phyloP scores from a whole-genome alignment of 768 basidiomycete genomes.

The Termitomyces sp. region DNA sequence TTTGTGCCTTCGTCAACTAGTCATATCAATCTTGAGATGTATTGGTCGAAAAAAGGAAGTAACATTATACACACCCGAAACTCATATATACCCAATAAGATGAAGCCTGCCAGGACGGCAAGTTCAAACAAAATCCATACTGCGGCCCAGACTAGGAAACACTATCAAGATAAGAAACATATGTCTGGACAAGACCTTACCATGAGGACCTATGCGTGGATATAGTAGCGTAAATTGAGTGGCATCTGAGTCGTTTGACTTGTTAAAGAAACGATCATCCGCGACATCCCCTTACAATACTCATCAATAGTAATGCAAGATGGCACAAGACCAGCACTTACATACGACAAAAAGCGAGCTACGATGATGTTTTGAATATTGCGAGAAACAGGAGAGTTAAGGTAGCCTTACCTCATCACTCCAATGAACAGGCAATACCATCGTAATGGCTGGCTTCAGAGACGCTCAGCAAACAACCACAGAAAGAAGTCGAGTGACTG shows the following conservation, averaged over 20 bases:
- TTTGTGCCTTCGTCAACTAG: conserved; percentile 54
- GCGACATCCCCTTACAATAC: conserved; percentile 77
- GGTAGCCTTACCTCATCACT: conserved; percentile 69
- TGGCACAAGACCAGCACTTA: conserved; percentile 33
- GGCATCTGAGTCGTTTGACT: conserved; percentile 90
- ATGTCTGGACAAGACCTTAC: conserved; percentile 38
- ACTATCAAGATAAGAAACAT: conserved; percentile 24
- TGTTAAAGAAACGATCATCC: conserved; percentile 94
- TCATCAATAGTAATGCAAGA: not conserved
- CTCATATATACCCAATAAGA: conserved; percentile 74
- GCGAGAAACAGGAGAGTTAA: not conserved
- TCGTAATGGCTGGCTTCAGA: conserved; percentile 67
- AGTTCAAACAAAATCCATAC: conserved; percentile 84
- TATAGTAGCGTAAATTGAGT: conserved; percentile 83
- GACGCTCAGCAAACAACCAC: not conserved
- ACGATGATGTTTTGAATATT: not conserved
- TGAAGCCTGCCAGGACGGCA: conserved; percentile 71
- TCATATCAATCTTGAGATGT: not conserved
- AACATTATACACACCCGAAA: conserved; percentile 60
- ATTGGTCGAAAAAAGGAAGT: not conserved
- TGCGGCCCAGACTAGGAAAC: conserved; percentile 65
- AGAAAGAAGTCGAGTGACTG: conserved; percentile 26
- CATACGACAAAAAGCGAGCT: conserved; percentile 89
- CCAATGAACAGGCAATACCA: conserved; percentile 85
- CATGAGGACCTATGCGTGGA: conserved; percentile 67